phyloP scores from a whole-genome alignment of 2,329 filamentous ascomycete species.

The Aureobasidium namibiae region DNA sequence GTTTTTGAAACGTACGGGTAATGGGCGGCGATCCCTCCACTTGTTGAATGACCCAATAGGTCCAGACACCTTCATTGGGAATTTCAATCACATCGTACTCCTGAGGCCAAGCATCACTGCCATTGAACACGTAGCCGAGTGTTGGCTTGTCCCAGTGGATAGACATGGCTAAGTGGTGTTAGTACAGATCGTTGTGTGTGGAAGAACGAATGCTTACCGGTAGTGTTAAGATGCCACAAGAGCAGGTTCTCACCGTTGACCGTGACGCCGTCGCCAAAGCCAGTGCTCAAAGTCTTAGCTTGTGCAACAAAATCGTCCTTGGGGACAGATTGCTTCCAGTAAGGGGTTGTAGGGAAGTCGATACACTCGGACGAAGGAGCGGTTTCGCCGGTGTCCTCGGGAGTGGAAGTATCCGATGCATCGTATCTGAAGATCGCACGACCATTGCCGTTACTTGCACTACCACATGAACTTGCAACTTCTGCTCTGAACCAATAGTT shows the following conservation, averaged over 20 bases:
- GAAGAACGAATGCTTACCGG: slow-evolving; percentile 6
- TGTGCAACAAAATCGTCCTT: slow-evolving; percentile 24
- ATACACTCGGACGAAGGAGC: slow-evolving; percentile 22
- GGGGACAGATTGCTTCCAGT: slow-evolving; percentile 30
- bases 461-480: slow-evolving; percentile 27
- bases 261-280: slow-evolving; percentile 19
- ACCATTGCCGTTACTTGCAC: slow-evolving; percentile 26
- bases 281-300: slow-evolving; percentile 23
- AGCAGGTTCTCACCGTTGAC: slow-evolving; percentile 32
- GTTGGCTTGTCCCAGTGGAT: slow-evolving; percentile 38
- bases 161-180: slow-evolving; percentile 26
- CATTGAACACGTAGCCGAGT: slow-evolving; percentile 34
- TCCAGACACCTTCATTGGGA: slow-evolving; percentile 33
- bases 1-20: not conserved
- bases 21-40: slow-evolving; percentile 14
- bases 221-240: slow-evolving; percentile 28
- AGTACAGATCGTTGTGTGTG: not conserved
- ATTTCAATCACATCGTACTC: slow-evolving; percentile 35
- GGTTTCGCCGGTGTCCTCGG: slow-evolving; percentile 18
- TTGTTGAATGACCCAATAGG: slow-evolving; percentile 41
- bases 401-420: slow-evolving; percentile 17
- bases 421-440: slow-evolving; percentile 30
- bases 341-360: slow-evolving; percentile 24
- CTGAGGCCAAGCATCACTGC: slow-evolving; percentile 32
- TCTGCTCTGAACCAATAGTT: slow-evolving; percentile 40